phyloP scores from a whole-genome alignment of 192 early-diverging fungal genomes.

The Entomortierella beljakovae region DNA sequence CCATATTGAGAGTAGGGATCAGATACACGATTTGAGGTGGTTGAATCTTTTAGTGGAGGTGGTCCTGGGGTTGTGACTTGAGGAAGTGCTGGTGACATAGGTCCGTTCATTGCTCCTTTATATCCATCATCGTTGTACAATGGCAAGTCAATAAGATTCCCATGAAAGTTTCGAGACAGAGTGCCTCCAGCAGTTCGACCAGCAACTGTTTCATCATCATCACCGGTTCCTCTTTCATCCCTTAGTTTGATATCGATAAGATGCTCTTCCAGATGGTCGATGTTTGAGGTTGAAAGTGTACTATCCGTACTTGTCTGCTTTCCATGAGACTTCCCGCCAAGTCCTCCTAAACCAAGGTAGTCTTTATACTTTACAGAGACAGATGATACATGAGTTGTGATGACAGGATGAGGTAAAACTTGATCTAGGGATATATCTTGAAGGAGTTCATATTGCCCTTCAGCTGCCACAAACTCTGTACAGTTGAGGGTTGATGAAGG shows the following conservation, averaged over 20 bases:
- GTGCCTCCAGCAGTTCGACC: neutral
- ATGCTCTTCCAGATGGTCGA: slow-evolving; percentile 44
- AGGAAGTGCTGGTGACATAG: slow-evolving; percentile 32
- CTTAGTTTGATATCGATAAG: slow-evolving; percentile 43
- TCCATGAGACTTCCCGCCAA: slow-evolving; percentile 10
- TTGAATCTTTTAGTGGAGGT: slow-evolving; percentile 35
- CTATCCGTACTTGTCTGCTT: slow-evolving; percentile 38
- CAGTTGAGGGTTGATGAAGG: slow-evolving; percentile 57
- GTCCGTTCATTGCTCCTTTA: slow-evolving; percentile 16
- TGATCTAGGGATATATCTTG: slow-evolving; percentile 63
- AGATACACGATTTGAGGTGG: slow-evolving; percentile 11
- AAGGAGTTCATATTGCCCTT: slow-evolving; percentile 60
- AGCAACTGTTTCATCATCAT: slow-evolving; percentile 1
- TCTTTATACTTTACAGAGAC: slow-evolving; percentile 72
- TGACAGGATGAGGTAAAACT: slow-evolving; percentile 57
- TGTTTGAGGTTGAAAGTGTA: slow-evolving; percentile 36
- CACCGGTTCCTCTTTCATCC: slow-evolving; percentile 24
- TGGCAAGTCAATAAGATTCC: slow-evolving; percentile 34
- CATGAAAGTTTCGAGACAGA: slow-evolving; percentile 37
- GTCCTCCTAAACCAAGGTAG: slow-evolving; percentile 19
- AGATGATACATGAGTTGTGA: slow-evolving; percentile 62
- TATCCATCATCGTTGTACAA: slow-evolving; percentile 29
- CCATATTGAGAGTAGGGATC: slow-evolving; percentile 45
- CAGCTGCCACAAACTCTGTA: slow-evolving; percentile 61
- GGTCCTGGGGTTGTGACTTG: slow-evolving; percentile 22